phyloP scores from a whole-genome alignment of 2,329 filamentous ascomycete genomes.

The Colletotrichum eleusines region DNA sequence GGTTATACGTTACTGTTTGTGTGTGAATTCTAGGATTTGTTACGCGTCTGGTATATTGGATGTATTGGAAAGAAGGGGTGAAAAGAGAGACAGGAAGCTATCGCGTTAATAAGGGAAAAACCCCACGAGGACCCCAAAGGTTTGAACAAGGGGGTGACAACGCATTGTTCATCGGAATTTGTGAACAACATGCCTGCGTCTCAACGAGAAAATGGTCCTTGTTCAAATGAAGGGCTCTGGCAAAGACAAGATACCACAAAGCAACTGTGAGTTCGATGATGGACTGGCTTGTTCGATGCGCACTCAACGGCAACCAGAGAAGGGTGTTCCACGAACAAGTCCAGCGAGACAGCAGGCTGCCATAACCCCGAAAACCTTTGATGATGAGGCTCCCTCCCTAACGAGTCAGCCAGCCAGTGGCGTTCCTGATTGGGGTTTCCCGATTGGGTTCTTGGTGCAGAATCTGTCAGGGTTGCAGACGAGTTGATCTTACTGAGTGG shows the following conservation, averaged over 20 bases:
- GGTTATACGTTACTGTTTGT: not conserved
- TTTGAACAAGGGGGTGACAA: not conserved
- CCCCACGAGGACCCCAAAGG: too few species aligned
- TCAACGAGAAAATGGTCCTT: not conserved
- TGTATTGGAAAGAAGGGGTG: not conserved
- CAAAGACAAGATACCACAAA: not conserved
- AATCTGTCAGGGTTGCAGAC: not conserved
- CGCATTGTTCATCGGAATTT: not conserved
- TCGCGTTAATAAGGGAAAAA: not conserved
- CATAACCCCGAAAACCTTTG: not conserved
- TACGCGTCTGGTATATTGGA: not conserved
- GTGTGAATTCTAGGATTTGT: not conserved
- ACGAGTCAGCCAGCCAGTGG: not conserved
- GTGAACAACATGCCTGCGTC: not conserved
- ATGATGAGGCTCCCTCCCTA: not conserved
- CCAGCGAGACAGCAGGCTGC: not conserved
- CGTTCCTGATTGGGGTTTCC: not conserved
- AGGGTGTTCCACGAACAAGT: not conserved
- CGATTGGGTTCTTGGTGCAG: not conserved
- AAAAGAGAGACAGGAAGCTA: too few species aligned
- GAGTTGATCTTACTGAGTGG: not conserved
- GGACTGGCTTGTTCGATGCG: not conserved
- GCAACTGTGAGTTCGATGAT: not conserved
- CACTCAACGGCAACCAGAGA: too few species aligned
- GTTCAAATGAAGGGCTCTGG: not conserved